Evolutionary conservation across 2,329 filamentous ascomycete species (phyloP).

Genomic region (Mycosphaerelloides madeirae): DNA sequence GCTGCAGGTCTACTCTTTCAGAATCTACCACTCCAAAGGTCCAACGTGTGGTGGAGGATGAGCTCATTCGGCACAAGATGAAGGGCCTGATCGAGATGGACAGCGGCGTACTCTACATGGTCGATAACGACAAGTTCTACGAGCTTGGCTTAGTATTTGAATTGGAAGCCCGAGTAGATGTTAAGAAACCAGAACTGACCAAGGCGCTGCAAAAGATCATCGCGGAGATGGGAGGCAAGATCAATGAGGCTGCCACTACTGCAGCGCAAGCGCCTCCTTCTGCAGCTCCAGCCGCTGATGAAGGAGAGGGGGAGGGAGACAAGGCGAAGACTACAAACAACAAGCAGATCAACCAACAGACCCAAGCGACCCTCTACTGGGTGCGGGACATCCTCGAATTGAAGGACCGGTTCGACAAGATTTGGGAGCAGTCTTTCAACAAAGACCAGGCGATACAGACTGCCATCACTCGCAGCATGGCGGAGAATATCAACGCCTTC

Average conservation of each 20-base stretch:
- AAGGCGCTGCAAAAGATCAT: conserved; percentile 69
- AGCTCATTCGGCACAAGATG: conserved; percentile 73
- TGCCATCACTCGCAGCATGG: conserved; percentile 78
- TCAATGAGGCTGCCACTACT: conserved; percentile 63
- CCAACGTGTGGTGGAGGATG: conserved; percentile 68
- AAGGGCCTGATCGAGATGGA: conserved; percentile 80
- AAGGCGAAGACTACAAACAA: conserved; percentile 46
- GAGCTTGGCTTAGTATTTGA: conserved; percentile 78
- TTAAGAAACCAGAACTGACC: conserved; percentile 65
- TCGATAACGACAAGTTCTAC: conserved; percentile 77
- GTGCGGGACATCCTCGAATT: conserved; percentile 82
- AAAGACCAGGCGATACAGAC: conserved; percentile 74
- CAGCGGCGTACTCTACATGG: conserved; percentile 82
- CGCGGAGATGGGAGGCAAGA: conserved; percentile 72
- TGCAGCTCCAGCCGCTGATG: conserved; percentile 47
- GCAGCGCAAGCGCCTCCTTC: conserved; percentile 51
- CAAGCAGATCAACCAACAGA: conserved; percentile 64
- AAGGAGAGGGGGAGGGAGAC: conserved; percentile 47
- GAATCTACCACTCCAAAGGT: conserved; percentile 68
- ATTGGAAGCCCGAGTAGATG: conserved; percentile 72
- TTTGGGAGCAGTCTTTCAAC: conserved; percentile 69
- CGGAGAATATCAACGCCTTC: conserved; percentile 89
- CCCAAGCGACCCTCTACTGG: conserved; percentile 85
- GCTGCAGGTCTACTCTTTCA: conserved; percentile 78
- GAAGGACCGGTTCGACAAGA: conserved; percentile 82